Base-by-base conservation (phyloP, 208 protist genomes). In the Zelonia costaricensis region DNA sequence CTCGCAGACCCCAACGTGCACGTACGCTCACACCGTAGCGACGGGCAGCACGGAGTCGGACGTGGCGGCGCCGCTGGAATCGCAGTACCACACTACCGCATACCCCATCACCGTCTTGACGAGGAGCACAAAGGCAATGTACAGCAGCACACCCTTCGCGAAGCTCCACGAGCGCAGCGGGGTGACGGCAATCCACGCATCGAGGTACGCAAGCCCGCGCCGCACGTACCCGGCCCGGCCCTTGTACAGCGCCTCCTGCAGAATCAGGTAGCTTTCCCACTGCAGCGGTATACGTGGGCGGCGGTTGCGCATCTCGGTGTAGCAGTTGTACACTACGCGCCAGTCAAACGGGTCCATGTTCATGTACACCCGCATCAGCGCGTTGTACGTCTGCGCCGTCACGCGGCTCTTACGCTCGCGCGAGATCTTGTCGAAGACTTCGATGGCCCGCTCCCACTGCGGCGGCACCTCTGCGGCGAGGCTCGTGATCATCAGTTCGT, bases 301-400 rank as follows among this genome's bases (percentile, higher is more conserved):
- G 13, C 74, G 76, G 42, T 64, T 47, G 62, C 91, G 82, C 74
- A 96, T 74, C 52, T 93, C 86, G 30, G 81, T 69, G 64, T 96
- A 96, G 64, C 85, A 92, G 69, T 93, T 93, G 68, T 96, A 93
- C 9, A 96, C 87, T 18, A 92, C 78, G 16, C 91, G 82, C 87
- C 91, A 96, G 69, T 96, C 91, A 58, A 92, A 96, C 0, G 91
- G 91, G 25, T 63, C 64, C 78, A 93, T 94, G 74, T 96, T 93
- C 58, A 92, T 60, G 62, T 96, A 93, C 47, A 93, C 91, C 6
- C 64, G 66, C 81, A 96, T 89, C 1, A 96, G 78, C 2, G 86
- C 81, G 55, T 93, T 91, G 83, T 96, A 96, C 12, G 80, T 92
- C 51, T 78, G 42, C n/a, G 83, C 74, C 8, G 73, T 83, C 16